These are phyloP conservation scores for Ceriops decandra DNA, from an alignment of 345 rosid species.

Conservation along the genomic window DNA sequence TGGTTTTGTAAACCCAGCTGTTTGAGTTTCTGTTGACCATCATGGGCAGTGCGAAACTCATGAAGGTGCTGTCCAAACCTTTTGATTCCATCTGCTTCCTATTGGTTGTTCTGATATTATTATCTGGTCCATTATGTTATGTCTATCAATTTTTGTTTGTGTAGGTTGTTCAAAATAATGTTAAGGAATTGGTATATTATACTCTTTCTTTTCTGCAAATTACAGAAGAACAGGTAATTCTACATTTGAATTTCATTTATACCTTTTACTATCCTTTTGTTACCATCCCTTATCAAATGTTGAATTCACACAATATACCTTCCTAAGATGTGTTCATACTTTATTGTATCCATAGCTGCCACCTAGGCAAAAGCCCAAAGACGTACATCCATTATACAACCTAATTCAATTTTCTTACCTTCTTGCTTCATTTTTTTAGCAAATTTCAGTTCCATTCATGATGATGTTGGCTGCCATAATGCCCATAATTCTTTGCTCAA, in stretches of 20 bases:
- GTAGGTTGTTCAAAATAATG: slow-evolving; percentile 54
- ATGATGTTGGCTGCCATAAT: too few relatives aligned
- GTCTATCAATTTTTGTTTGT: slow-evolving; percentile 11
- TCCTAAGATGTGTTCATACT: too few relatives aligned
- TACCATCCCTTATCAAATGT: too few relatives aligned
- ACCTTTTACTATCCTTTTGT: too few relatives aligned
- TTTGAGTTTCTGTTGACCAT: slow-evolving; percentile 83
- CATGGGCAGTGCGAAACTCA: slow-evolving; percentile 60
- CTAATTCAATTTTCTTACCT: too few relatives aligned
- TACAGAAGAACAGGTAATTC: slow-evolving; percentile 76
- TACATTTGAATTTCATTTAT: background rate
- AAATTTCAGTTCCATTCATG: too few relatives aligned
- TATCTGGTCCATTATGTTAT: background rate
- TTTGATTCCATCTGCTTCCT: slow-evolving; percentile 2
- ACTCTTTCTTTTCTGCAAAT: slow-evolving; percentile 81
- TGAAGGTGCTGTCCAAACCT: slow-evolving; percentile 50
- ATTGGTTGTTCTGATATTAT: background rate
- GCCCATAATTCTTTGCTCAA: too few relatives aligned
- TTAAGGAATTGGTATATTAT: slow-evolving; percentile 72
- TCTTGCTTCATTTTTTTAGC: too few relatives aligned
- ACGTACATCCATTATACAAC: too few relatives aligned
- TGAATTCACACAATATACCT: too few relatives aligned
- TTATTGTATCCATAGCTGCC: too few relatives aligned
- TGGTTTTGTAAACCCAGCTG: slow-evolving; percentile 48
- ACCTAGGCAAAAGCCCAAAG: too few relatives aligned